These are phyloP conservation scores for Venturia asperata DNA, from an alignment of 2,329 filamentous ascomycete genomes.

Conservation along the genomic window DNA sequence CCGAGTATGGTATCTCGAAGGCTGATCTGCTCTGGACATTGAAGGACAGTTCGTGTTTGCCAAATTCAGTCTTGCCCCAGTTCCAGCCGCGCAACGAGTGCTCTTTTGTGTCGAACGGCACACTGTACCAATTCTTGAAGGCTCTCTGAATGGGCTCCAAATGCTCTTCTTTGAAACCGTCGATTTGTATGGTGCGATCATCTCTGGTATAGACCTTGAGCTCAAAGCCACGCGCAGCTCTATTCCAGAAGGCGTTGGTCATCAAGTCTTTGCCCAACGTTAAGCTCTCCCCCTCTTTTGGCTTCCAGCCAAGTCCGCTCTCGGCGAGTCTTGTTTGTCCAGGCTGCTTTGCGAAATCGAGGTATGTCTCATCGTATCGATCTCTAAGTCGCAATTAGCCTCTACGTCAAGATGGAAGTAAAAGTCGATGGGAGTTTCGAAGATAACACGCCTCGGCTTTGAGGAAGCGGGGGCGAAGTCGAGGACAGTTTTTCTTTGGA, in stretches of 20 bases:
- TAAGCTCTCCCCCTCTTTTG: slow-evolving; percentile 79
- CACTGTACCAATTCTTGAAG: slow-evolving; percentile 98
- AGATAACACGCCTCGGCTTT: not conserved
- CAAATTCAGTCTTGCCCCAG: slow-evolving; percentile 97
- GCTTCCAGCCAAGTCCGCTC: slow-evolving; percentile 92
- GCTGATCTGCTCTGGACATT: slow-evolving; percentile 94
- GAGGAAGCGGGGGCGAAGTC: not conserved
- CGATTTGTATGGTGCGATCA: slow-evolving; percentile 81
- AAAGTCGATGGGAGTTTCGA: not conserved
- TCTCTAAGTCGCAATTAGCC: slow-evolving; percentile 49
- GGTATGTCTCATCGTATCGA: slow-evolving; percentile 94
- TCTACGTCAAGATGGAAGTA: not conserved
- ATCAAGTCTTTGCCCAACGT: slow-evolving; percentile 86
- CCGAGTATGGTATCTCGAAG: slow-evolving; percentile 94
- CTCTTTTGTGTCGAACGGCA: slow-evolving; percentile 84
- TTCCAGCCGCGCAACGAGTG: slow-evolving; percentile 97
- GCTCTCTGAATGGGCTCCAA: slow-evolving; percentile 83
- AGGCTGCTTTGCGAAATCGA: slow-evolving; percentile 86
- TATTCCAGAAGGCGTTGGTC: slow-evolving; percentile 84
- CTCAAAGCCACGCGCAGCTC: slow-evolving; percentile 85
- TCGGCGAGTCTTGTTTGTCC: slow-evolving; percentile 95
- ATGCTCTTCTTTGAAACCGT: slow-evolving; percentile 92
- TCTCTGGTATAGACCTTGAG: slow-evolving; percentile 83
- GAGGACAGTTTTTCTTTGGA: not conserved
- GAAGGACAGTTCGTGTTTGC: slow-evolving; percentile 89